Evolutionary conservation across 805 yeast species (phyloP), one percentile per base, ranked within the genome.

Genomic region (Candida corydali): DNA sequence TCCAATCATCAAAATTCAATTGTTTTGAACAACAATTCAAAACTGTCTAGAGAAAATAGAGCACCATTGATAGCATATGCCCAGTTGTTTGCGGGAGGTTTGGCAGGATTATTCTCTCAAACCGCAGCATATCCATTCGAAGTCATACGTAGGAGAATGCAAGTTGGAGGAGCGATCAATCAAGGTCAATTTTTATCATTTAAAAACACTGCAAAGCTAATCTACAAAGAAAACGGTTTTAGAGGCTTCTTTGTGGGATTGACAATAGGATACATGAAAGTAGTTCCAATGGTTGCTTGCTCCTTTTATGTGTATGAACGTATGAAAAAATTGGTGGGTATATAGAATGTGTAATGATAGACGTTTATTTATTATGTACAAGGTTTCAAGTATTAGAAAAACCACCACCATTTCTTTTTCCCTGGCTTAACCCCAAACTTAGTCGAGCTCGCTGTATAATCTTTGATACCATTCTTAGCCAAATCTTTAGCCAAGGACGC

Each of bases 101-200:
- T 85, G n/a, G 95, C 97, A 1, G 98, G 98, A 9, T 76, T 91
- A 82, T 72, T 79, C 25, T 86, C 98, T 2, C 98, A 93, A 59
- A 87, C 97, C 1, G 94, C 98, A 0, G 91, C 96, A 4, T 93
- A 93, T 54, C 98, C 98, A 2, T 83, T 93, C 48, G 99, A 93
- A 62, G 96, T 93, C 26, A 77, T 93, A 16, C 73, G 98, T 54
- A 75, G 99, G 58, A 72, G 98, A 50, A 80, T 93, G 86, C 99
- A 93, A 63, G 98, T 93, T 17, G 89, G 95, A 25, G 94, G 91
- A 9, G 84, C 82, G 3, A 66, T 71, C 5, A 74, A 78, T 43
- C 70, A 72, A 38, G 86, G 80, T 29, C 73, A 71, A 57, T 79
- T 71, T 49, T 59, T 72, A 39, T 64, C 78, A 16, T 73, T 82